A percentile compares a stretch with the other conserved stretches of the same genome.
Evolutionary conservation across 495 filamentous ascomycete genomes (phyloP).

Genomic region (Antarctomyces pellizariae): DNA sequence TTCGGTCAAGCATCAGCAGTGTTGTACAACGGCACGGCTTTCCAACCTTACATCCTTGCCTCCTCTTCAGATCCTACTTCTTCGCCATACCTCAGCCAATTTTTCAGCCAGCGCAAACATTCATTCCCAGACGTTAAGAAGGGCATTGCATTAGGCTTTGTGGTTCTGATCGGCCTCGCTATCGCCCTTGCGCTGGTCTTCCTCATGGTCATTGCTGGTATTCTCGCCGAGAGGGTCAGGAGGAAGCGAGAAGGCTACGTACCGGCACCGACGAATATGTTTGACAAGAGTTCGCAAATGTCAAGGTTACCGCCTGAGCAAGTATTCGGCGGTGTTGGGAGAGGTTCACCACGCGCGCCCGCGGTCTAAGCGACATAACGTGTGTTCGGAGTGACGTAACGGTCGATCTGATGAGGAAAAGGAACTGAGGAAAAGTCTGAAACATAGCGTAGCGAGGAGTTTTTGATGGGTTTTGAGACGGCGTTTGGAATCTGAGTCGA

Average conservation of each 20-base stretch:
- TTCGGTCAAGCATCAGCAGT: constrained; percentile 77
- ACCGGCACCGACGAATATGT: constrained; percentile 49
- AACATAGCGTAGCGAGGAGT: no score
- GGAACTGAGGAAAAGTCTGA: no score
- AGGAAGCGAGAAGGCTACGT: constrained; percentile 72
- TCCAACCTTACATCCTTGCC: constrained; percentile 63
- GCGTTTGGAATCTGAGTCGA: no score
- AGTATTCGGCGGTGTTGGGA: constrained; percentile 34
- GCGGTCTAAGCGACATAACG: no score
- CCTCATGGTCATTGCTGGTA: constrained; percentile 63
- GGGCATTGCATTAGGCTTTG: constrained; percentile 53
- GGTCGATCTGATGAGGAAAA: no score
- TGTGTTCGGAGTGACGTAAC: no score
- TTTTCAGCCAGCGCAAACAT: constrained; percentile 7
- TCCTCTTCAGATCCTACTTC: constrained; percentile 53
- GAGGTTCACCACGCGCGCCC: no score
- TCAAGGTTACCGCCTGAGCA: constrained; percentile 60
- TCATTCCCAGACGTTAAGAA: constrained; percentile 7
- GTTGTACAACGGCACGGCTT: constrained; percentile 56
- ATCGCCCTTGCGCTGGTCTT: constrained; percentile 73
- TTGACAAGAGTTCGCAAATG: constrained; percentile 54
- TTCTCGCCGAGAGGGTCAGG: constrained; percentile 64
- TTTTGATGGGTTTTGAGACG: no score
- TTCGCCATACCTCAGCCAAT: constrained; percentile 32
- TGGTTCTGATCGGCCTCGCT: constrained; percentile 81